Evolutionary conservation across 129 eudicot species (phyloP), one percentile per base, ranked within the genome.

Genomic region (Centaurea solstitialis): DNA sequence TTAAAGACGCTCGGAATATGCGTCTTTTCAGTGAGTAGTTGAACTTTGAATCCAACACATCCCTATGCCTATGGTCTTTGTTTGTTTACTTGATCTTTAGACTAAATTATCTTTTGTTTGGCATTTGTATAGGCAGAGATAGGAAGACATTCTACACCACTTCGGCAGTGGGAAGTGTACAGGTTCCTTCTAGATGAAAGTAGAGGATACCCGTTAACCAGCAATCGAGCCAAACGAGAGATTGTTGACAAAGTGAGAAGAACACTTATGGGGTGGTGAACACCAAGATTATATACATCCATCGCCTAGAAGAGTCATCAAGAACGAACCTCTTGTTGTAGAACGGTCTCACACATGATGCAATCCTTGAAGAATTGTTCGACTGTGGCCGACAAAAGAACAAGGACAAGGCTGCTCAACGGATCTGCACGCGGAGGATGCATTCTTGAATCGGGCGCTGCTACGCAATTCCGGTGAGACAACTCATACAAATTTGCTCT

Each of bases 121-220:
- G 86, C 81, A 30, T 77, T 40, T 82, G 43, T 82, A 22, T 76
- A 94, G 98, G 98, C 98, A 4, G 98, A 94, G 79, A 90, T 94
- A 30, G 96, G 92, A 75, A 85, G 98, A 70, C 91, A 92, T 77
- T 86, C 94, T 65, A 80, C 89, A 6, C 72, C 91, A 75, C 85
- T 86, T 15, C 91, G 97, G 3, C 85, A 89, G 77, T 94, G 98
- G 98, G 97, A 94, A 77, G 91, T 94, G 15, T 94, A 94, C 71
- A 88, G 96, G 77, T 94, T 92, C 73, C 96, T 81, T 61, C 78
- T 94, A 80, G 92, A 90, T 75, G 98, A 94, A n/a, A 92, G 82
- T 68, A 75, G 76, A 33, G 90, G 84, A 41, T 85, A 66, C 71
- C 86, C 85, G 20, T 66, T 89, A 30, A 74, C 81, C 53, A 89